Conservation (phyloP, 352 stramenopile genomes). For the Phytophthora palmivora region DNA sequence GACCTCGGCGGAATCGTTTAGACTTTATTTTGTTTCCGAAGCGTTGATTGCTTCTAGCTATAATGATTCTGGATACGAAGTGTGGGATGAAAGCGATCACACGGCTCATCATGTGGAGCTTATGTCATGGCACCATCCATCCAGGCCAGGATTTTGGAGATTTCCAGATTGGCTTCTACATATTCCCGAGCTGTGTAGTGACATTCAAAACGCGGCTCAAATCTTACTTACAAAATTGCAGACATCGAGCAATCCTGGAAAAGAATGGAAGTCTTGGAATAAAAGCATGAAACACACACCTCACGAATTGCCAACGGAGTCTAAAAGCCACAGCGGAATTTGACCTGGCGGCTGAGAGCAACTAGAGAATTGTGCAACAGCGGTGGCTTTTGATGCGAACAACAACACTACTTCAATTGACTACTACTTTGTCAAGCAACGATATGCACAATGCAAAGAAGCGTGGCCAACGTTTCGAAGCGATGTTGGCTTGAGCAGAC, state of each 20-base stretch:
- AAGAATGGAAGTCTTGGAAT: conserved; percentile 16
- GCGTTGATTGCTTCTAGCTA: background rate
- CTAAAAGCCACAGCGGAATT: conserved; percentile 5
- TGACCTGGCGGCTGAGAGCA: background rate
- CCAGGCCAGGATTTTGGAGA: conserved; percentile 7
- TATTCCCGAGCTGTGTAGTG: background rate
- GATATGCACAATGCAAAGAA: conserved; percentile 1
- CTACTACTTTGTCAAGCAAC: conserved; percentile 10
- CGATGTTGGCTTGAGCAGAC: conserved; percentile 6
- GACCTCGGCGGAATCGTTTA: conserved; percentile 1
- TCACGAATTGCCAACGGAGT: conserved; percentile 5
- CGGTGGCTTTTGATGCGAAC: background rate
- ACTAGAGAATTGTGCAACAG: conserved; percentile 8
- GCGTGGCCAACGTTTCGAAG: background rate
- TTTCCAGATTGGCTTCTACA: conserved; percentile 12
- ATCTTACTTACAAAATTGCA: background rate
- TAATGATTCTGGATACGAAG: conserved; percentile 2
- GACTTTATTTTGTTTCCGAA: conserved; percentile 13
- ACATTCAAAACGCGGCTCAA: conserved; percentile 5
- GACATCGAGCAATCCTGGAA: background rate
- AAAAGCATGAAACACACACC: conserved; percentile 2
- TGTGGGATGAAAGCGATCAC: conserved; percentile 13
- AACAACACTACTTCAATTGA: conserved; percentile 3
- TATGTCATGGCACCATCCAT: conserved; percentile 13
- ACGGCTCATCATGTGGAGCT: conserved; percentile 15